These are phyloP conservation scores for Neurospora tetraspora DNA, from an alignment of 495 filamentous ascomycete genomes.

Conservation along the genomic window DNA sequence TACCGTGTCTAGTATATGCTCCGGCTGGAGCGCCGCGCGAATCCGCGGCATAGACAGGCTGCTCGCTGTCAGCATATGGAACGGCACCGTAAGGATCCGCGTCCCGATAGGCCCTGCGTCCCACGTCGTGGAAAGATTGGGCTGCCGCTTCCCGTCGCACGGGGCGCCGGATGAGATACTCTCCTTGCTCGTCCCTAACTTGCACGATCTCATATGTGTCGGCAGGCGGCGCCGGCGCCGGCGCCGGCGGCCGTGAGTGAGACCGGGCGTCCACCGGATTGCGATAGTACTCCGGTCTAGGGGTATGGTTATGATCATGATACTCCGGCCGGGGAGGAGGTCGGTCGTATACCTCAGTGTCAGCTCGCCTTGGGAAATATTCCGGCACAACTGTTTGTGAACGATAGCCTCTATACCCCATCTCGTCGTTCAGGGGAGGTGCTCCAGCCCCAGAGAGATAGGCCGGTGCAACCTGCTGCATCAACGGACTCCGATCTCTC, in stretches of 20 bases:
- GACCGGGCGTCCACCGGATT: slow-evolving; percentile 21
- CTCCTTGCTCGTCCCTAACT: slow-evolving; percentile 32
- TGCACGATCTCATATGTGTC: slow-evolving; percentile 36
- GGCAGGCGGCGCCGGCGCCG: slow-evolving; percentile 10
- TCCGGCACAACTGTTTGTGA: not conserved
- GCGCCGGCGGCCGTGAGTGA: slow-evolving; percentile 5
- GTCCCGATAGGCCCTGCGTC: slow-evolving; percentile 2
- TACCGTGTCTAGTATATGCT: not conserved
- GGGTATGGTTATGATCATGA: slow-evolving; percentile 9
- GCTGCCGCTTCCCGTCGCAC: slow-evolving; percentile 22
- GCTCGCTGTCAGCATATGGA: not conserved
- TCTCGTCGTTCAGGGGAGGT: not conserved
- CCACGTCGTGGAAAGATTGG: slow-evolving; percentile 8
- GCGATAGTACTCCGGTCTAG: slow-evolving; percentile 24
- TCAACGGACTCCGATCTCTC: not conserved
- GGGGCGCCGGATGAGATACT: slow-evolving; percentile 36
- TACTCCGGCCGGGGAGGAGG: slow-evolving; percentile 4
- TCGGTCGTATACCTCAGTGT: slow-evolving; percentile 10
- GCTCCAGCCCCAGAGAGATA: slow-evolving; percentile 2
- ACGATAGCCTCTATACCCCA: not conserved
- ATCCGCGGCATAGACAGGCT: slow-evolving; percentile 12
- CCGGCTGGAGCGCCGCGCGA: not conserved
- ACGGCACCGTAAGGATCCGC: slow-evolving; percentile 2
- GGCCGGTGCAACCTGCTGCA: not conserved
- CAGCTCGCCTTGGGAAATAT: not conserved